A percentile compares a stretch with the other conserved stretches of the same genome.
These are phyloP conservation scores for Penicillium psychrosexuale DNA, from an alignment of 2,329 filamentous ascomycete species.

Conservation along the genomic window DNA sequence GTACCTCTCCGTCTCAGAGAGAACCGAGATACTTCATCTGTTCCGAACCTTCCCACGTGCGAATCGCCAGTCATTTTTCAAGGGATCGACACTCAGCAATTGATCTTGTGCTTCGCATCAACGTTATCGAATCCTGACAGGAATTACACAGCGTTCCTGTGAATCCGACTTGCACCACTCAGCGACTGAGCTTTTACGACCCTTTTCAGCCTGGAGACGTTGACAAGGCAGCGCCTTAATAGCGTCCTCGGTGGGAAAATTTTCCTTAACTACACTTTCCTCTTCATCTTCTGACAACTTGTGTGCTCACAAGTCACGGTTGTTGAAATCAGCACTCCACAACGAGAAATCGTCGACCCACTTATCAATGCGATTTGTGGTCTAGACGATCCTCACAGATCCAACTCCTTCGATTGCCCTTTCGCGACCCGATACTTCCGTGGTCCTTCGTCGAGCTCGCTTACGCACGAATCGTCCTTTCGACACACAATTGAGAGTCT, in stretches of 20 bases:
- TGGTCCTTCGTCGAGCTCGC: background rate
- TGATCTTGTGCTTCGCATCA: constrained; percentile 7
- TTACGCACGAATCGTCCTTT: background rate
- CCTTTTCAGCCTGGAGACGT: constrained; percentile 6
- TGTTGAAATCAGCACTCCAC: constrained; percentile 11
- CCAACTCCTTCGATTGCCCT: constrained; percentile 1
- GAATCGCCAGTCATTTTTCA: constrained; percentile 25
- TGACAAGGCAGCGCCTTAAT: constrained; percentile 19
- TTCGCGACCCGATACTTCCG: constrained; percentile 6
- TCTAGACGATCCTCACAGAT: constrained; percentile 16
- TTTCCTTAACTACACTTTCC: background rate
- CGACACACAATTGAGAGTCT: constrained; percentile 15
- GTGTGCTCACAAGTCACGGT: constrained; percentile 12
- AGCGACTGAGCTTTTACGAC: background rate
- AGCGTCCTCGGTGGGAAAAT: constrained; percentile 9
- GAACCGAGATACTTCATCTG: background rate
- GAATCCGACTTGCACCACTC: constrained; percentile 6
- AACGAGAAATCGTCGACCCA: constrained; percentile 4
- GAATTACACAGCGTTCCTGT: constrained; percentile 5
- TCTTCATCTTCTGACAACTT: constrained; percentile 9
- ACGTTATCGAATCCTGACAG: background rate
- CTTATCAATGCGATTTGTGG: constrained; percentile 28
- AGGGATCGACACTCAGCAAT: constrained; percentile 12
- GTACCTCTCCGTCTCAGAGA: constrained; percentile 5
- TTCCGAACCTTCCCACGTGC: constrained; percentile 22